Evolutionary conservation across 2,329 filamentous ascomycete genomes (phyloP).

Genomic region (Xylaria sp.): DNA sequence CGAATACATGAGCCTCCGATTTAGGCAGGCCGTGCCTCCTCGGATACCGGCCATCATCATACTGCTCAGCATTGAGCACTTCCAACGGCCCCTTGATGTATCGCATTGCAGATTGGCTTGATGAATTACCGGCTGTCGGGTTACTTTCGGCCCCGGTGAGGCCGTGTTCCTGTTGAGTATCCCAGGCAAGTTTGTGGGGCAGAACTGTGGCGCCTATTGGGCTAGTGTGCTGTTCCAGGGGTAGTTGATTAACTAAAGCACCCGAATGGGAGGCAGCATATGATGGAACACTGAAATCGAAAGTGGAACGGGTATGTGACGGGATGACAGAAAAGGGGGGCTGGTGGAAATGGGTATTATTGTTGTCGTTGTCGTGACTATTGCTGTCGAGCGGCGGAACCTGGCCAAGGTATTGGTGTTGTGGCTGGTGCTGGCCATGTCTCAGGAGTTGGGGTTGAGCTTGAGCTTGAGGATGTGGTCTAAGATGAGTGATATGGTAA

Average conservation of each 20-base stretch:
- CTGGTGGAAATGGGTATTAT: not conserved
- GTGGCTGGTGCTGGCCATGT: conserved; percentile 27
- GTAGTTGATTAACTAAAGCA: conserved; percentile 18
- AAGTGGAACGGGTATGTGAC: conserved; percentile 22
- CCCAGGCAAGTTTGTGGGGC: conserved; percentile 24
- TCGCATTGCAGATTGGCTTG: conserved; percentile 40
- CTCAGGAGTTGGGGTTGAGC: conserved; percentile 11
- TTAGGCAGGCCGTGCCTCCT: conserved; percentile 37
- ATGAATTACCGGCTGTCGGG: conserved; percentile 14
- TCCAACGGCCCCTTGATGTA: conserved; percentile 51
- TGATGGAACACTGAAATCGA: conserved; percentile 20
- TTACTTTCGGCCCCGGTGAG: conserved; percentile 14
- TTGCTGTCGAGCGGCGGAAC: conserved; percentile 3
- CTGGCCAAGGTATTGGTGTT: conserved; percentile 20
- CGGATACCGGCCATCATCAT: conserved; percentile 49
- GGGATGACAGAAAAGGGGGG: conserved; percentile 13
- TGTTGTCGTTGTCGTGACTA: not conserved
- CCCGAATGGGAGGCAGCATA: conserved; percentile 19
- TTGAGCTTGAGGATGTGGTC: conserved; percentile 6
- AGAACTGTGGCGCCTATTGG: conserved; percentile 13
- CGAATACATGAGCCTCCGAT: conserved; percentile 36
- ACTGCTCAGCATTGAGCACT: conserved; percentile 61
- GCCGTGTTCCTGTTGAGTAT: conserved; percentile 13
- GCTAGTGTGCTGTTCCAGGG: conserved; percentile 12
- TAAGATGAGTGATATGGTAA: conserved; percentile 20